Evolutionary conservation across 352 stramenopile species (phyloP).

Genomic region (Globisporangium heterothallicum): DNA sequence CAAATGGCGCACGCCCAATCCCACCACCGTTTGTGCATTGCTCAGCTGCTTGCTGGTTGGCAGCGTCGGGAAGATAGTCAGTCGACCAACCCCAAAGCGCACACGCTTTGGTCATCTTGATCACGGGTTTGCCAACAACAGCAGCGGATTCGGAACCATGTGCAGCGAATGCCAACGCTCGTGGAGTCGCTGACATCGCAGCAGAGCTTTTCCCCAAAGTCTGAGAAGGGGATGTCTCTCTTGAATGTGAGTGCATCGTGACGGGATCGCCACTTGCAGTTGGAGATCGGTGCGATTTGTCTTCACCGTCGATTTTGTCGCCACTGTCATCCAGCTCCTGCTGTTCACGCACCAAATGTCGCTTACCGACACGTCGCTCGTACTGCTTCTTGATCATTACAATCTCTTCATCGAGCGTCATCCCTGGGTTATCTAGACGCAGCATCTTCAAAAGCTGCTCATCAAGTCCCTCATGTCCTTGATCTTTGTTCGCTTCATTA

Average conservation of each 20-base stretch:
- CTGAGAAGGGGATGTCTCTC: neutral
- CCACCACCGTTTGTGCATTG: neutral
- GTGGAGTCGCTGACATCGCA: neutral
- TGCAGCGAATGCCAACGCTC: neutral
- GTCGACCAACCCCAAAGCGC: constrained; percentile 40
- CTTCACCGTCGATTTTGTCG: neutral
- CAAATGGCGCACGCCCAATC: constrained; percentile 14
- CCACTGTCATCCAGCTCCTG: constrained; percentile 14
- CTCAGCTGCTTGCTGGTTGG: neutral
- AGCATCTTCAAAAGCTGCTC: constrained; percentile 37
- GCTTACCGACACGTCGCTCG: constrained; percentile 55
- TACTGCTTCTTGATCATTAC: constrained; percentile 75
- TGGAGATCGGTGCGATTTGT: neutral
- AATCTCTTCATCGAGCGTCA: constrained; percentile 70
- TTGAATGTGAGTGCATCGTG: neutral
- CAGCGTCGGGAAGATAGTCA: neutral
- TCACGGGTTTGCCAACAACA: neutral
- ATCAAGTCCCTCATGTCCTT: constrained; percentile 19
- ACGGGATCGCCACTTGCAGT: neutral
- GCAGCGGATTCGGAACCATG: neutral
- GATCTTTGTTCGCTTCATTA: constrained; percentile 7
- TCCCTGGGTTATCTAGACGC: constrained; percentile 22
- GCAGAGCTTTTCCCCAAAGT: neutral
- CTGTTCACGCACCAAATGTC: constrained; percentile 35
- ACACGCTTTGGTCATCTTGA: constrained; percentile 33